phyloP scores from a whole-genome alignment of 352 stramenopile species.

The Pythium dissimile region DNA sequence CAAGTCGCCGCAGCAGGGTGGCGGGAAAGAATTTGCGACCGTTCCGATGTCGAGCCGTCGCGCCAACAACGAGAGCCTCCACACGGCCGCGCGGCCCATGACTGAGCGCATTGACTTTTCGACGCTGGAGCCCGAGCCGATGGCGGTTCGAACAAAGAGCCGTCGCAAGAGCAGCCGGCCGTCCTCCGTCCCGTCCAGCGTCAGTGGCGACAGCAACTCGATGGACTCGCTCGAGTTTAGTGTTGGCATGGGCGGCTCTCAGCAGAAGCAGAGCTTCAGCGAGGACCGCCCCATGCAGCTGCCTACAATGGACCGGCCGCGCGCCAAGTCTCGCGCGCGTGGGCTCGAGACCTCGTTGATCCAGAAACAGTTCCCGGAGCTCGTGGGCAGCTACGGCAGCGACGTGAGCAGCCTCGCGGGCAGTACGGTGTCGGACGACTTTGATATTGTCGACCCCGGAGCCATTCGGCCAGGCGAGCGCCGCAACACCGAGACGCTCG shows the following conservation, averaged over 20 bases:
- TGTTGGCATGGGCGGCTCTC: slow-evolving; percentile 7
- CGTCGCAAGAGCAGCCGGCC: background rate
- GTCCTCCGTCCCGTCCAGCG: slow-evolving; percentile 4
- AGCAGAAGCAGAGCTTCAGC: too few species aligned
- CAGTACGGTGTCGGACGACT: slow-evolving; percentile 42
- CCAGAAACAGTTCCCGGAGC: slow-evolving; percentile 28
- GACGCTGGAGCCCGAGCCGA: slow-evolving; percentile 9
- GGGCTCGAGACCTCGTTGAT: slow-evolving; percentile 25
- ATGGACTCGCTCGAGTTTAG: slow-evolving; percentile 10
- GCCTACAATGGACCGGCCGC: background rate
- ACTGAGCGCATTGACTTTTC: slow-evolving; percentile 22
- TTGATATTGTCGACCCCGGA: slow-evolving; percentile 67
- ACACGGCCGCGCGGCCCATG: slow-evolving; percentile 9
- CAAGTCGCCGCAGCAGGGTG: slow-evolving; percentile 20
- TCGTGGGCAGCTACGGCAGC: slow-evolving; percentile 33
- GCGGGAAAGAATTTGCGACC: slow-evolving; percentile 11
- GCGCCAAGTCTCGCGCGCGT: slow-evolving; percentile 17
- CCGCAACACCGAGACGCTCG: slow-evolving; percentile 68
- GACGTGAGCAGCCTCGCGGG: slow-evolving; percentile 14
- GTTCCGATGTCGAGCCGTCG: slow-evolving; percentile 7
- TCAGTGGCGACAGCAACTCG: background rate
- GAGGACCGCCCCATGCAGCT: slow-evolving; percentile 2
- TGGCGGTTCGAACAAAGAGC: slow-evolving; percentile 18
- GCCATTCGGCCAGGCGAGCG: slow-evolving; percentile 51
- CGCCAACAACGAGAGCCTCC: background rate